Evolutionary conservation across 495 filamentous ascomycete species (phyloP), one percentile per base, ranked within the genome.

Genomic region (Penicillium salamii): DNA sequence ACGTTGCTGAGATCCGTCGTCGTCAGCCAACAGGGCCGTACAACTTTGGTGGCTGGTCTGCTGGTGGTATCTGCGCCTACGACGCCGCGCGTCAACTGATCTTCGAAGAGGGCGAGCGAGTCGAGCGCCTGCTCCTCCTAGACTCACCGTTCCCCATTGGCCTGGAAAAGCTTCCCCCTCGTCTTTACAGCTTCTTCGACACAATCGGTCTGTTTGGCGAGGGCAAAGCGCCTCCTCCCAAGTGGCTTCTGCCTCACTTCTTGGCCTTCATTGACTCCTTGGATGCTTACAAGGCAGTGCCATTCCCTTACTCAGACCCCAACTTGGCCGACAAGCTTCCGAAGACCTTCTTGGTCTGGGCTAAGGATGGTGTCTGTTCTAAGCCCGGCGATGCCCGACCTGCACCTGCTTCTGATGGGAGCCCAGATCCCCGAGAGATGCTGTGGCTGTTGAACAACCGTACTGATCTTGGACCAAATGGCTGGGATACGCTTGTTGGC

Each of bases 231-330:
- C 86, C 82, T 66, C 79, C 83, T 42, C 89, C 80, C 4, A 74
- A 72, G 7, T 95, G 90, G 90, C 79, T 95, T 4, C 80, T 93
- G 0, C 89, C 89, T 38, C 90, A 95, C 67, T 95, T 95, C 69
- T 71, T 81, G 2, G 81, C 86, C 15, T 87, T 87, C 35, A 87
- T 93, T 52, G 79, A 82, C 36, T 84, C 86, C 1, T 71, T 93
- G 20, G 84, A 84, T 50, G 84, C 82, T 35, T 95, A 93, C 69
- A 84, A 81, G 21, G 75, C 78, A 11, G 47, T 66, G 4, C 61
- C 68, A 0, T 65, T 76, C 57, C 68, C 69, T 1, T 67, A 65
- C 53, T 31, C 58, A 13, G 65, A 72, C 13, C 59, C 47, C 0
- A 71, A 81, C 31, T 80, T 77, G 46, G 57, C 58, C 3, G 60